These are phyloP conservation scores for Middelhovenomyces tepae DNA, from an alignment of 805 yeast genomes.

Conservation along the genomic window DNA sequence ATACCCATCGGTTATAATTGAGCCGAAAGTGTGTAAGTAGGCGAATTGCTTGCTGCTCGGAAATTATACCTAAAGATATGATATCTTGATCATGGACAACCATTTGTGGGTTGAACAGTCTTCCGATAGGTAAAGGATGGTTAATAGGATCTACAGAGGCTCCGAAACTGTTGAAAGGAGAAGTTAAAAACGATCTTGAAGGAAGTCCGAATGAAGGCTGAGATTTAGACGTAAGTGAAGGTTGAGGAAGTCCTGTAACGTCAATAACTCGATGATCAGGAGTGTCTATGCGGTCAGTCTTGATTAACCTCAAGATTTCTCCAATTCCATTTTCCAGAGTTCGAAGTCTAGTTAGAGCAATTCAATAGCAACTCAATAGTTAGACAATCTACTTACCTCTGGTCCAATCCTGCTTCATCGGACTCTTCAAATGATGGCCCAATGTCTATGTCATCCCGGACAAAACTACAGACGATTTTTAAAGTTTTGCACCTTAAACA, in stretches of 20 bases:
- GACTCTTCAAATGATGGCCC: too few species aligned
- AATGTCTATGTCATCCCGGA: slow-evolving; percentile 4
- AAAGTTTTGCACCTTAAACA: slow-evolving; percentile 55
- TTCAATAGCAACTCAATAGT: too few species aligned
- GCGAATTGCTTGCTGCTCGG: slow-evolving; percentile 38
- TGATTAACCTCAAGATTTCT: slow-evolving; percentile 6
- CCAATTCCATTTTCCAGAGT: slow-evolving; percentile 8
- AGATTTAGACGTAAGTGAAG: too few species aligned
- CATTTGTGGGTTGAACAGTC: slow-evolving; percentile 26
- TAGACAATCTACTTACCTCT: too few species aligned
- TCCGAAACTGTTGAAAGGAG: slow-evolving; percentile 38
- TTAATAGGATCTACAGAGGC: slow-evolving; percentile 25
- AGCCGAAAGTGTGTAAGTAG: slow-evolving; percentile 52
- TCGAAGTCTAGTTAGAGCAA: slow-evolving; percentile 5
- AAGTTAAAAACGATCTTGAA: slow-evolving; percentile 30
- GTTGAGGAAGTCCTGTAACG: too few species aligned
- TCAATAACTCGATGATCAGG: too few species aligned
- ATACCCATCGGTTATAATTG: slow-evolving; percentile 70
- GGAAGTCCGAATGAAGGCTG: slow-evolving; percentile 31
- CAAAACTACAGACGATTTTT: slow-evolving; percentile 45
- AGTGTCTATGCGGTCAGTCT: slow-evolving; percentile 5
- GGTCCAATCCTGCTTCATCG: too few species aligned
- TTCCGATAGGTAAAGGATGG: slow-evolving; percentile 32
- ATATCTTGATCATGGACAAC: slow-evolving; percentile 35
- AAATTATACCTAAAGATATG: slow-evolving; percentile 41